A percentile compares a stretch with the other conserved stretches of the same genome.
Evolutionary conservation across 192 early-diverging fungal species (phyloP).

Genomic region (Entophlyctis luteolus): DNA sequence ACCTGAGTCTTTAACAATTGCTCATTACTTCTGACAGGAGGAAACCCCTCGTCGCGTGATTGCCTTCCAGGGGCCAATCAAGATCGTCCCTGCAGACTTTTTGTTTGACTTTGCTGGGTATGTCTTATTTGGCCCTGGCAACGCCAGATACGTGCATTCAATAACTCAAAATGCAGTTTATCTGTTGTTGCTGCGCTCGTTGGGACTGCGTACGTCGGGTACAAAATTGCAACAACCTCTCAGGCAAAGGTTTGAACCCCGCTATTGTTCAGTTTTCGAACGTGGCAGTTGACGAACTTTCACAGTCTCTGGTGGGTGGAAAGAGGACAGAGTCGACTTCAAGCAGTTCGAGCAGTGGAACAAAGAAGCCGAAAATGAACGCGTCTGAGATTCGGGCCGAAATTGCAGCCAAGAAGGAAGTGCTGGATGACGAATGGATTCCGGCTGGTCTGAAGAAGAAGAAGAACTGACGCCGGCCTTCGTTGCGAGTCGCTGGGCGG

Average conservation of each 20-base stretch:
- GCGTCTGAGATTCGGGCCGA: conserved; percentile 24
- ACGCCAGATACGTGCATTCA: background rate
- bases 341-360: background rate
- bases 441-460: conserved; percentile 29
- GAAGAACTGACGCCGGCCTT: conserved; percentile 21
- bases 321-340: background rate
- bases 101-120: conserved; percentile 26
- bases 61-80: conserved; percentile 19
- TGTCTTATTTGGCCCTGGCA: background rate
- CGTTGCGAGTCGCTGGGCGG: too few relatives aligned
- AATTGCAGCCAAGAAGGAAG: conserved; percentile 26
- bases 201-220: conserved; percentile 12
- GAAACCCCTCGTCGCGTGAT: conserved; percentile 25
- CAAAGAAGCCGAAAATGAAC: conserved; percentile 17
- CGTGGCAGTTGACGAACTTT: too few relatives aligned
- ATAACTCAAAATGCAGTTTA: background rate
- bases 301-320: too few relatives aligned
- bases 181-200: conserved; percentile 9
- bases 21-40: background rate
- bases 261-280: too few relatives aligned
- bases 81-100: conserved; percentile 17
- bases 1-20: background rate
- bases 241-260: background rate
- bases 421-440: conserved; percentile 31
- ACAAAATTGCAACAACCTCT: background rate